Evolutionary conservation across 2,329 filamentous ascomycete species (phyloP), one percentile per base, ranked within the genome.

Genomic region (Orbilia oligospora): DNA sequence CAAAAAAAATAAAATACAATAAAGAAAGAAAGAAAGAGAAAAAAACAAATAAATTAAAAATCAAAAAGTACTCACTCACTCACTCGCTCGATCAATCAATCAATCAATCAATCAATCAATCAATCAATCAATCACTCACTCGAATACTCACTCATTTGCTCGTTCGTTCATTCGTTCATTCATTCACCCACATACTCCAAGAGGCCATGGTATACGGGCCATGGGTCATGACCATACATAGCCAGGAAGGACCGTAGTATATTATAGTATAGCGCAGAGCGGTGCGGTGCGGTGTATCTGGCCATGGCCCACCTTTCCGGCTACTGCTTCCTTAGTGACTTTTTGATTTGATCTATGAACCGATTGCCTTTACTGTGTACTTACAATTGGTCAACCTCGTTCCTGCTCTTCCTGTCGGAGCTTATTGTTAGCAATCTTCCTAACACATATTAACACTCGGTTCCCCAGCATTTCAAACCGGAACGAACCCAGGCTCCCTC

Each of bases 381-480:
- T 56, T 44, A 18, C 41, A 38, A n/a, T 58, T 61, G 69, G 48
- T 76, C 41, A 44, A 44, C 41, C 41, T 44, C 72, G 72, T 76
- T 70, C 72, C 66, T 76, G 65, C 65, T 70, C 68, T 76, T 76
- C 65, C 64, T 76, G 58, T 76, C 66, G 72, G 72, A 76, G 69
- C 72, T 76, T 71, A 71, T 76, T 71, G 65, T 69, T 76, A 56
- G 49, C 64, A 51, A 27, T 69, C 53, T 66, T 58, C 61, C 71
- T 76, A 76, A 76, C 48, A 64, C 65, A 76, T 70, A 76, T 76
- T 76, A 76, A 65, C 65, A 76, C 55, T 76, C 63, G 72, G 65
- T 69, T 76, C 65, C 65, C 72, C 65, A 76, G 72, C 72, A 76
- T 76, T 66, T 70, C 72, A 76, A 70, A 76, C 72, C 71, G 72